Conservation (phyloP, 169 alveolate genomes). For the Eimeria acervulina region DNA sequence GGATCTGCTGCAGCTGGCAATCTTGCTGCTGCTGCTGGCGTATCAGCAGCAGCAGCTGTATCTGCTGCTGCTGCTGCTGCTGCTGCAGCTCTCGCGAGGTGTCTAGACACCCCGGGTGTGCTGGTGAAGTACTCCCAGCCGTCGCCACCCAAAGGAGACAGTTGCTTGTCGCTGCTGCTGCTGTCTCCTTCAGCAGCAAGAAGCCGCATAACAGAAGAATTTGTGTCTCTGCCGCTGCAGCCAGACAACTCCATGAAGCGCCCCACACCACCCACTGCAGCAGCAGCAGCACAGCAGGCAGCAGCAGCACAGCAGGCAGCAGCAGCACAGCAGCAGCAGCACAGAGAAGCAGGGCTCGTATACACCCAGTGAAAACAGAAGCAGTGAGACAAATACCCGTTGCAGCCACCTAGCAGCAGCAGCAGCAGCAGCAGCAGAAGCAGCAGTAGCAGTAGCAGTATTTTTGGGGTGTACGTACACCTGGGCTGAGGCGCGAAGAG, state of each 20-base stretch:
- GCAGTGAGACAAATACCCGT: neutral
- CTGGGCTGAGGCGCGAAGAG: conserved; percentile 20
- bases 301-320: no score
- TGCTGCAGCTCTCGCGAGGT: neutral
- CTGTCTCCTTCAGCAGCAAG: neutral
- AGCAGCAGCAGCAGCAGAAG: neutral
- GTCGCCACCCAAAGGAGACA: neutral
- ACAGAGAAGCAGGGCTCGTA: neutral
- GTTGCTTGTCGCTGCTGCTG: neutral
- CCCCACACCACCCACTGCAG: neutral
- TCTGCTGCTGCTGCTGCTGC: no score
- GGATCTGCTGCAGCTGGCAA: no score
- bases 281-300: no score
- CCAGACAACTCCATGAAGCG: neutral
- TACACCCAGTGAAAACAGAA: neutral
- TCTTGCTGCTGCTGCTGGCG: no score
- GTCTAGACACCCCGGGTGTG: conserved; percentile 3
- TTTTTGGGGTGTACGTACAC: neutral
- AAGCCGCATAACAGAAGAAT: neutral
- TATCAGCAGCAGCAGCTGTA: no score
- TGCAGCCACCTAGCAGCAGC: no score
- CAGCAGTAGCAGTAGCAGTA: neutral
- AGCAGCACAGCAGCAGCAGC: no score
- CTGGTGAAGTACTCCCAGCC: neutral
- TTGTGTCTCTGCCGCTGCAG: conserved; percentile 36